These are phyloP conservation scores for Pestalotiopsis sp. DNA, from an alignment of 2,329 filamentous ascomycete species.

Conservation along the genomic window DNA sequence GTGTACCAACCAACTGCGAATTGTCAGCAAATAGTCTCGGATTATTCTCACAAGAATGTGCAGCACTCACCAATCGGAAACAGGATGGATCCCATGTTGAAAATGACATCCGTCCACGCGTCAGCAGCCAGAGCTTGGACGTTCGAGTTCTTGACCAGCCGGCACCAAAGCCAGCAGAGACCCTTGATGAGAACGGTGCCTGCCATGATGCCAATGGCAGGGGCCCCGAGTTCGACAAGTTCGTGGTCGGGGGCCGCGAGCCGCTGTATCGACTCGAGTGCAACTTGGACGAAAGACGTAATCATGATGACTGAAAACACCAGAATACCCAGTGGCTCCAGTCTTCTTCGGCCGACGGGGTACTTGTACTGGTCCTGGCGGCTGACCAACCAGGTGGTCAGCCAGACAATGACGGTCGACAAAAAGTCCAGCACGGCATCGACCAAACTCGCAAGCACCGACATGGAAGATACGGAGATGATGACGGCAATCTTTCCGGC, in stretches of 20 bases:
- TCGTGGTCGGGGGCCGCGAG: slow-evolving; percentile 63
- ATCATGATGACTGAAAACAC: slow-evolving; percentile 88
- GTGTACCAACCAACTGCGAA: slow-evolving; percentile 68
- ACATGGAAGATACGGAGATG: slow-evolving; percentile 77
- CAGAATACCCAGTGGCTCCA: slow-evolving; percentile 80
- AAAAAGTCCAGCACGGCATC: slow-evolving; percentile 82
- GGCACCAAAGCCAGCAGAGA: slow-evolving; percentile 84
- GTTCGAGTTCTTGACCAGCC: slow-evolving; percentile 81
- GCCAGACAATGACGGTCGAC: slow-evolving; percentile 80
- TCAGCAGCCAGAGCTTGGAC: slow-evolving; percentile 74
- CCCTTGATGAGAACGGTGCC: slow-evolving; percentile 82
- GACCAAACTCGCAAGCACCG: slow-evolving; percentile 77
- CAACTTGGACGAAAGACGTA: slow-evolving; percentile 80
- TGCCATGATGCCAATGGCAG: slow-evolving; percentile 80
- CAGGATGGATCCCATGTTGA: slow-evolving; percentile 87
- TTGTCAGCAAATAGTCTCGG: slow-evolving; percentile 14
- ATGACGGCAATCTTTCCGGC: slow-evolving; percentile 78
- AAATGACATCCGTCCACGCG: slow-evolving; percentile 76
- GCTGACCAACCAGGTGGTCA: slow-evolving; percentile 74
- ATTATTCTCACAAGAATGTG: neutral
- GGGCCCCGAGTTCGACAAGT: slow-evolving; percentile 72
- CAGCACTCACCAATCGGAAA: slow-evolving; percentile 68
- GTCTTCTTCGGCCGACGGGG: slow-evolving; percentile 74
- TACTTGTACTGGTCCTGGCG: slow-evolving; percentile 75
- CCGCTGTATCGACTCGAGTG: slow-evolving; percentile 68